A percentile compares a stretch with the other conserved stretches of the same genome.
phyloP scores from a whole-genome alignment of 2,329 filamentous ascomycete species.

The Botrytis porri region DNA sequence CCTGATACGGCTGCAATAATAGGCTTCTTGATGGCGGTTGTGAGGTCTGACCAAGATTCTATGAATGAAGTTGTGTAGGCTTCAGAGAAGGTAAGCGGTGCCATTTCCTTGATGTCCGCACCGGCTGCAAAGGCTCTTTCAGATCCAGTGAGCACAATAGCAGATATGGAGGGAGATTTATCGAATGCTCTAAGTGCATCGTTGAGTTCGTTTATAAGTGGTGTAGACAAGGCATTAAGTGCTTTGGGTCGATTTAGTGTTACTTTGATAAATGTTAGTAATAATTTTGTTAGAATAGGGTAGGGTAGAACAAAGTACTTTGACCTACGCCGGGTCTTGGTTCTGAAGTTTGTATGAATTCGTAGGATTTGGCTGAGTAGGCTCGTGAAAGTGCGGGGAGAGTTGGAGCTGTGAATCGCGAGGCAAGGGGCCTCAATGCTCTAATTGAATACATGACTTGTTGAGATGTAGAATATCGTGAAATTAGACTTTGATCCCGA shows the following conservation, averaged over 20 bases:
- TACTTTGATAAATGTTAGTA: conserved; percentile 51
- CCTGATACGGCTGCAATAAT: conserved; percentile 93
- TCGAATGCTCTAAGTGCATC: conserved; percentile 70
- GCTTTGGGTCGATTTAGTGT: conserved; percentile 93
- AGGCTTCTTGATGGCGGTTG: conserved; percentile 84
- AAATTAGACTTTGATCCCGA: not conserved
- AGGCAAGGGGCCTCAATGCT: conserved; percentile 35
- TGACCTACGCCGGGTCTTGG: conserved; percentile 88
- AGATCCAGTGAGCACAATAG: conserved; percentile 84
- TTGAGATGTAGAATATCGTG: not conserved
- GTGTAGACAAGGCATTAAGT: conserved; percentile 88
- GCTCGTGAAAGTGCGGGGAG: conserved; percentile 35
- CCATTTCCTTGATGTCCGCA: conserved; percentile 99
- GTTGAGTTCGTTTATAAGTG: conserved; percentile 88
- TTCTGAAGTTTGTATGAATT: conserved; percentile 77
- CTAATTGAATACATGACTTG: conserved; percentile 35
- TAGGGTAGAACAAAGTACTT: conserved; percentile 51
- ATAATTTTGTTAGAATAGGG: not conserved
- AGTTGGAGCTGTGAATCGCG: conserved; percentile 32
- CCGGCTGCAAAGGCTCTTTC: conserved; percentile 90
- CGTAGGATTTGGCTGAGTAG: conserved; percentile 53
- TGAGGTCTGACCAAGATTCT: conserved; percentile 86
- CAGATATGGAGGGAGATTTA: conserved; percentile 63
- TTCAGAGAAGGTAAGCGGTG: conserved; percentile 79
- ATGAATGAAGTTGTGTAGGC: conserved; percentile 93